Evolutionary conservation across 768 basidiomycete genomes (phyloP).

Genomic region (Amanita rimosa): DNA sequence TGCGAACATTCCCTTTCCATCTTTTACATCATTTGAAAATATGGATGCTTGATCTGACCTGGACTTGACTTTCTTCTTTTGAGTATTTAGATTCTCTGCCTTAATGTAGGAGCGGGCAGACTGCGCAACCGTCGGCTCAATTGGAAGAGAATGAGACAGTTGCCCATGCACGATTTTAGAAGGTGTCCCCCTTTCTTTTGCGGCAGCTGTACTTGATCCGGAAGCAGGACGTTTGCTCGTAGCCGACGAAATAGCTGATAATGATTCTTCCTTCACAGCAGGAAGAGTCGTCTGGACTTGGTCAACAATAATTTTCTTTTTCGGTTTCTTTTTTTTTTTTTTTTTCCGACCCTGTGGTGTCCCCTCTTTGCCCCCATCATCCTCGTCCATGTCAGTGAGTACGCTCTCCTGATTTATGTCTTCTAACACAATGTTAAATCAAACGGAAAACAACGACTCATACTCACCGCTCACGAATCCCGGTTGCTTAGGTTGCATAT

Average conservation of each 20-base stretch:
- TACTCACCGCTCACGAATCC: not conserved
- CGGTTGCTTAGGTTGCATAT: conserved; percentile 14
- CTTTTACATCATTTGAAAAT: conserved; percentile 30
- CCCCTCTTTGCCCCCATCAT: conserved; percentile 53
- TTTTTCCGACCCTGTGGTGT: conserved; percentile 28
- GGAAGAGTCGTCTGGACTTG: conserved; percentile 12
- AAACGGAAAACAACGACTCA: not conserved
- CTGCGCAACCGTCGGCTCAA: conserved; percentile 44
- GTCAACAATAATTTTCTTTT: conserved; percentile 40
- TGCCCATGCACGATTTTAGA: conserved; percentile 11
- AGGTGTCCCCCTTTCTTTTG: conserved; percentile 4
- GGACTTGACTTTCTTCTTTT: conserved; percentile 63
- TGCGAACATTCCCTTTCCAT: conserved; percentile 39
- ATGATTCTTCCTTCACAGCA: conserved; percentile 13
- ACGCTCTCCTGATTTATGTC: not conserved
- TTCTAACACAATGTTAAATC: not conserved
- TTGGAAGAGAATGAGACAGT: conserved; percentile 24
- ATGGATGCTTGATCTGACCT: conserved; percentile 47
- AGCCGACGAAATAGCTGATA: conserved; percentile 3
- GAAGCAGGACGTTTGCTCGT: conserved; percentile 9
- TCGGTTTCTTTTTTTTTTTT: conserved; percentile 61
- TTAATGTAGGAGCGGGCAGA: conserved; percentile 65
- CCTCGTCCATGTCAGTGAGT: conserved; percentile 44
- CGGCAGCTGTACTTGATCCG: conserved; percentile 12
- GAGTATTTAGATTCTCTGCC: conserved; percentile 29